Base-by-base conservation (phyloP, 345 rosid genomes). In the Eucalyptus melliodora region DNA sequence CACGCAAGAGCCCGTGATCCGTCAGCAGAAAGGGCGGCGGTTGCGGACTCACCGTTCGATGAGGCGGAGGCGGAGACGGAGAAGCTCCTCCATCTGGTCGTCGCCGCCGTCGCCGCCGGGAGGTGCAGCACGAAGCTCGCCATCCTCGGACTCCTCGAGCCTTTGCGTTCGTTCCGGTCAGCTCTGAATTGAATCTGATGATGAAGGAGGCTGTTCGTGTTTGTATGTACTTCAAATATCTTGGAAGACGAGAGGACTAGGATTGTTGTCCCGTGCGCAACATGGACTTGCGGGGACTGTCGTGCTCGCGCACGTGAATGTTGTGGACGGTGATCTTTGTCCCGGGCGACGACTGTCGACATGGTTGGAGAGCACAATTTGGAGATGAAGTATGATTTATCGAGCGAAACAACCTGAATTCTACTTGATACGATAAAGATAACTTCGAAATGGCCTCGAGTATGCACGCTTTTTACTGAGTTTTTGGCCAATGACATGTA, bases 1-100 rank as follows among this genome's bases (percentile, higher is more conserved):
- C 24, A 14, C 27, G 13, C 83, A 6, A 77, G 47, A 21, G 42
- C 0, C 81, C 11, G 42, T 9, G 17, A 67, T 67, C 80, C 40
- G 9, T 67, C 80, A 9, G 80, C 80, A 67, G 40, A 59, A 60
- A 5, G 83, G 83, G 83, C 83, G 16, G 24, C 3, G 47, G 42
- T 40, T 40, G 85, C 30, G 13, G 85, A 40, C 42, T 77, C 83
- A 95, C 98, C 99, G 34, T 97, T 95, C 6, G 95, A 95, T 69
- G 96, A 96, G 6, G 95, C 94, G 83, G 97, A 94, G 86, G 97
- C 96, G 8, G 94, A 93, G 89, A 94, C 91, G 24, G 96, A 91
- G 93, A 97, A 90, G 94, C 92, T 91, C 50, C 95, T 94, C 40
- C 87, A 65, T 85, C 89, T 89, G 60, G 3, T 37, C 62, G 31